Conservation (phyloP, 129 eudicot genomes). For the Arctium lappa region DNA sequence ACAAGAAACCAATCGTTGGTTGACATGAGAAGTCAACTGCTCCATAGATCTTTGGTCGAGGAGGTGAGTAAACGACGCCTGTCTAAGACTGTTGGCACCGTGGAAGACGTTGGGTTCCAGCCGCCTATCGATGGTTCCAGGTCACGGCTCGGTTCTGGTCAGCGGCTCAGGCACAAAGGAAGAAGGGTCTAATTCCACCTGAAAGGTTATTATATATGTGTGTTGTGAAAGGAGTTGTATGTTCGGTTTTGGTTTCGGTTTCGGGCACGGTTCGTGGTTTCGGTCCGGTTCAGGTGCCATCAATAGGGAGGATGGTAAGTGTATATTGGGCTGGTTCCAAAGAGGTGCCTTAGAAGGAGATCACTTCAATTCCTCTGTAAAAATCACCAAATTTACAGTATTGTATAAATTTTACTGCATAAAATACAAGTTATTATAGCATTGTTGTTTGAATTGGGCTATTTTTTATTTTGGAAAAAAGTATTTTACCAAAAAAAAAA, state of each 20-base stretch:
- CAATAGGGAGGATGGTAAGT: neutral
- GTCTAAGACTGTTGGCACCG: conserved; percentile 66
- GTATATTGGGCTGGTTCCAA: conserved; percentile 18
- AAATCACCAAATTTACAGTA: conserved; percentile 11
- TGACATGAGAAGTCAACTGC: conserved; percentile 82
- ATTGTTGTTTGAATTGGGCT: neutral
- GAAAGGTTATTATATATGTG: conserved; percentile 5
- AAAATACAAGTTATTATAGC: neutral
- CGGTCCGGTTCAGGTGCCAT: neutral
- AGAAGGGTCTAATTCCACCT: conserved; percentile 27
- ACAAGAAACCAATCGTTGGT: conserved; percentile 67
- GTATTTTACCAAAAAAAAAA: neutral
- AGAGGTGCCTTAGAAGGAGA: conserved; percentile 13
- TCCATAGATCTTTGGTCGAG: conserved; percentile 66
- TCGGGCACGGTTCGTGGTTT: neutral
- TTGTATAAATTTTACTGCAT: neutral
- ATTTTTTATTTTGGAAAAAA: neutral
- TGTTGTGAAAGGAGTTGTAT: conserved; percentile 1
- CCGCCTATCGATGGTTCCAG: conserved; percentile 44
- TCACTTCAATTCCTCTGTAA: conserved; percentile 26
- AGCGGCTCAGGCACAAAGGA: conserved; percentile 36
- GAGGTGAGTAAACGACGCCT: conserved; percentile 62
- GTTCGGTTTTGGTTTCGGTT: neutral
- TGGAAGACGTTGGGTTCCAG: conserved; percentile 76
- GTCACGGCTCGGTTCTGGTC: conserved; percentile 33